A percentile compares a stretch with the other conserved stretches of the same genome.
phyloP scores from a whole-genome alignment of 2,329 filamentous ascomycete species.

The Alternaria angustiovoidea region DNA sequence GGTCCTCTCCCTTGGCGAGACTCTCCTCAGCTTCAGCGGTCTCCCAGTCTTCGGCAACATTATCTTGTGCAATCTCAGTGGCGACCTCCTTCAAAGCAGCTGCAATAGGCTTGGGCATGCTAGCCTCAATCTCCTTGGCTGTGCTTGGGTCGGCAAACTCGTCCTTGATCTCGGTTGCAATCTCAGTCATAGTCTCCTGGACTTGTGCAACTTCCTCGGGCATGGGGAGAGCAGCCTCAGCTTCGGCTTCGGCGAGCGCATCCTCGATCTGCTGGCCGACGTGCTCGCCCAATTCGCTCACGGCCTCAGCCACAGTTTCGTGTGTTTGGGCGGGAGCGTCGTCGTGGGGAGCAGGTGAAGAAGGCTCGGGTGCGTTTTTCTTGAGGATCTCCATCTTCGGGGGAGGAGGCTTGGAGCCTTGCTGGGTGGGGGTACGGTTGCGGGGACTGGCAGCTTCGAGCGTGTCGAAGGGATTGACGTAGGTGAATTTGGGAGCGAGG shows the following conservation, averaged over 20 bases:
- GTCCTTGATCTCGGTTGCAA: constrained; percentile 53
- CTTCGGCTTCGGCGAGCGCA: constrained; percentile 61
- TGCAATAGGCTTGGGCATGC: constrained; percentile 61
- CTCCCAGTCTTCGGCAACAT: constrained; percentile 88
- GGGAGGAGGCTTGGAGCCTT: constrained; percentile 29
- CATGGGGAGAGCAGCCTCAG: constrained; percentile 40
- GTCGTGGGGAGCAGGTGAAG: constrained; percentile 22
- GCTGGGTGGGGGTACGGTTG: constrained; percentile 52
- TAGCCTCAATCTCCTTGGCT: constrained; percentile 62
- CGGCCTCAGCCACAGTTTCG: constrained; percentile 75
- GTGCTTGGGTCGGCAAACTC: constrained; percentile 64
- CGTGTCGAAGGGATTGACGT: constrained; percentile 76
- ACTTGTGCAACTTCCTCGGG: constrained; percentile 63
- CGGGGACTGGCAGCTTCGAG: constrained; percentile 71
- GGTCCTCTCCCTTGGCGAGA: constrained; percentile 71
- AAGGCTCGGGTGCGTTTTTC: constrained; percentile 51
- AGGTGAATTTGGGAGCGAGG: constrained; percentile 66
- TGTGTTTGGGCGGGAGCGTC: constrained; percentile 38
- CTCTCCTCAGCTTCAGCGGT: constrained; percentile 78
- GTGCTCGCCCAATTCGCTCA: constrained; percentile 70
- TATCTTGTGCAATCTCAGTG: constrained; percentile 62
- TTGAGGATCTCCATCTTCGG: constrained; percentile 58
- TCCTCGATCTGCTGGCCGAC: constrained; percentile 70
- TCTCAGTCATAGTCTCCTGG: constrained; percentile 62
- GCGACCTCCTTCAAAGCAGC: constrained; percentile 66